Evolutionary conservation across 371 early-diverging fungal species (phyloP), one percentile per base, ranked within the genome.

Genomic region (Dichotomocladium elegans): DNA sequence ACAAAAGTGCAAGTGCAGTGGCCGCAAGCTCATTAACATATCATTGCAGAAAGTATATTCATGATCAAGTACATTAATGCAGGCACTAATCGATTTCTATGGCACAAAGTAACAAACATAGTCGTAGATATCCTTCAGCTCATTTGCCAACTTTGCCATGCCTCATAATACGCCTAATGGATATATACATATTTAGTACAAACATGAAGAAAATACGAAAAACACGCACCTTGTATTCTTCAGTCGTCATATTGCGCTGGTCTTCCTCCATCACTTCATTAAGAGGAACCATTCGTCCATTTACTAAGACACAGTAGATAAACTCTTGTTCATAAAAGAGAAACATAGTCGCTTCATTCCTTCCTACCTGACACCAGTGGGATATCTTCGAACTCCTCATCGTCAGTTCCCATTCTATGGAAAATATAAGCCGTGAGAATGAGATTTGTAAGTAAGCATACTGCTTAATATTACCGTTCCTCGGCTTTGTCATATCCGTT

Each of bases 231-330:
- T 77, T 66, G 33, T 82, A 82, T 60, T 82, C 82, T 44, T 80
- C 82, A 2, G 79, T 75, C 1, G 82, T 72, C 82, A 82, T 82
- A 29, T 72, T 68, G 10, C 62, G 53, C 45, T 80, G 80, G 51
- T 80, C 79, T 34, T 82, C 82, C 53, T 80, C 80, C 22, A 72
- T 74, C 4, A 80, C 68, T 42, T 82, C 80, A 57, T 77, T 69
- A 41, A 82, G 41, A 1, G 79, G 77, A 26, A 80, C 72, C 67
- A 72, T 66, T 35, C 65, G 67, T 26, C 80, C 82, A 53, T 70
- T 76, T 1, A 76, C 76, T 74, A 37, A 27, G 24, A 6, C 31
- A 27, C 21, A 17, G 24, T 17, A 40, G 11, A 15, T 21, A 49
- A 22, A 10, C 34, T 15, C 12, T 48, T 35, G 37, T 9, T 37